Evolutionary conservation across 2,329 filamentous ascomycete species (phyloP).

Genomic region (Dothidotthia symphoricarpi): DNA sequence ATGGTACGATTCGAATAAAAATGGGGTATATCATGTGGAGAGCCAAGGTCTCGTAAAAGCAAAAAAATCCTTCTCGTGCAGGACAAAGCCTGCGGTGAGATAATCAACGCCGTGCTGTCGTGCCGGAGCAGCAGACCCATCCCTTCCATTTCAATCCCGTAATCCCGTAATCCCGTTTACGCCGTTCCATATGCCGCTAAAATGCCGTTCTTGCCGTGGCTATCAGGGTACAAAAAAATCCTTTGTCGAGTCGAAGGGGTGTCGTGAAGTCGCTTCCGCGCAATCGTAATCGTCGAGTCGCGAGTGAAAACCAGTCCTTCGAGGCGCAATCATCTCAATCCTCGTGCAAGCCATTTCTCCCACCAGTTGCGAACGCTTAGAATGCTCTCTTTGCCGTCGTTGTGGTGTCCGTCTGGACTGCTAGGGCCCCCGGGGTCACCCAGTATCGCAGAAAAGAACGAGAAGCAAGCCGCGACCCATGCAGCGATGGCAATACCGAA

Average conservation of each 20-base stretch:
- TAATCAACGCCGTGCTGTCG: conserved; percentile 22
- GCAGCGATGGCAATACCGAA: conserved; percentile 56
- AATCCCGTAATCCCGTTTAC: conserved; percentile 8
- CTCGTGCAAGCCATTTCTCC: conserved; percentile 56
- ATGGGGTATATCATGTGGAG: conserved; percentile 24
- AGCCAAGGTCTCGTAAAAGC: not conserved
- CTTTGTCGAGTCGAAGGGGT: not conserved
- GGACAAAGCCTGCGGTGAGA: not conserved
- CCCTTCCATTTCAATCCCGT: conserved; percentile 5
- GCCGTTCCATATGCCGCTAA: conserved; percentile 25
- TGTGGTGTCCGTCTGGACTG: conserved; percentile 43
- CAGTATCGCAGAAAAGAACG: conserved; percentile 60
- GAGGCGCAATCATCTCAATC: conserved; percentile 21
- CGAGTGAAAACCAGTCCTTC: too few relatives aligned
- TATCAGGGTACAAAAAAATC: conserved; percentile 1
- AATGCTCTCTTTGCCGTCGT: conserved; percentile 61
- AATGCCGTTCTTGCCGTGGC: conserved; percentile 12
- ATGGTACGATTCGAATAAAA: conserved; percentile 6
- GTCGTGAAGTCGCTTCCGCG: not conserved
- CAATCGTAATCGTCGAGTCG: conserved; percentile 2
- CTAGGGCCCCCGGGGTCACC: conserved; percentile 62
- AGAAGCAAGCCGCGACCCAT: conserved; percentile 62
- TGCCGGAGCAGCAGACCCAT: conserved; percentile 12
- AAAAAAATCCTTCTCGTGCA: not conserved
- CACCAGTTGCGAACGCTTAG: conserved; percentile 59